Conservation (phyloP, 331 rosid species). For the Quercus phellos region DNA sequence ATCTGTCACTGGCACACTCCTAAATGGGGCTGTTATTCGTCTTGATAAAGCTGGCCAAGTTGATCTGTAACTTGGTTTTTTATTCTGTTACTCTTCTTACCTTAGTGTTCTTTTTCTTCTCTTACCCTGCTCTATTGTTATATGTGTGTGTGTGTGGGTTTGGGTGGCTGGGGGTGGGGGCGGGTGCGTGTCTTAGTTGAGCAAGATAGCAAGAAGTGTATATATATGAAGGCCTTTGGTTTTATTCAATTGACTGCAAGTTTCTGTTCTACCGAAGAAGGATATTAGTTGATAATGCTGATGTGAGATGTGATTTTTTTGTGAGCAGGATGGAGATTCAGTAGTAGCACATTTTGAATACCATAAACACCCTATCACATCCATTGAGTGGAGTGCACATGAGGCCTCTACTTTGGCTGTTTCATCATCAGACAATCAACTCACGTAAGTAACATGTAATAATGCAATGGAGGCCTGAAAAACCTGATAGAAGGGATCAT, state of each 20-base stretch:
- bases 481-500: neutral
- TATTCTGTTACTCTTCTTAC: neutral
- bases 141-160: neutral
- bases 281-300: neutral
- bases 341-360: slow-evolving; percentile 83
- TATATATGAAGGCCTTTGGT: neutral
- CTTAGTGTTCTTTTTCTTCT: neutral
- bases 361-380: slow-evolving; percentile 82
- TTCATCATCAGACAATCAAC: slow-evolving; percentile 83
- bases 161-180: too few relatives aligned
- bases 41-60: neutral
- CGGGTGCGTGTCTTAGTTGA: neutral
- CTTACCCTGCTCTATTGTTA: neutral
- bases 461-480: too few relatives aligned
- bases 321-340: slow-evolving; percentile 65
- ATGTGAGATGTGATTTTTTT: neutral
- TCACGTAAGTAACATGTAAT: slow-evolving; percentile 56
- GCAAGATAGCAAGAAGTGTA: neutral
- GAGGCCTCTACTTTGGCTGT: slow-evolving; percentile 88
- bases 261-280: neutral
- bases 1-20: neutral
- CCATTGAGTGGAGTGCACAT: slow-evolving; percentile 94
- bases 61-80: neutral
- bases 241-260: neutral
- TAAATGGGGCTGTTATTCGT: neutral